Evolutionary conservation across 306 rosid species (phyloP), one percentile per base, ranked within the genome.

Genomic region (Pueraria montana): DNA sequence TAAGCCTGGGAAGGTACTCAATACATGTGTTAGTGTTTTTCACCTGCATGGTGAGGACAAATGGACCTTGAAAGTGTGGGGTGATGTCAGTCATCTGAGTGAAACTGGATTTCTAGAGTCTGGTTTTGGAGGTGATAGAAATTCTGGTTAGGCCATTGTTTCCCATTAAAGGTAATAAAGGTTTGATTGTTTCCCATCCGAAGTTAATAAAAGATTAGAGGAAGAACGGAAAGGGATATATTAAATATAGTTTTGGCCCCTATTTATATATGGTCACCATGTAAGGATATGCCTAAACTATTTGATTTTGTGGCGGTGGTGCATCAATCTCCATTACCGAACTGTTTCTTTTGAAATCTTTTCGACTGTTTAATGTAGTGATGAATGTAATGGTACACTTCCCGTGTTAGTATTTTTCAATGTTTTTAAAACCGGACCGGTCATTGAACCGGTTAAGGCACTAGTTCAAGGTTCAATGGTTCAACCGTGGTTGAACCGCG

Each of bases 111-210:
- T 74, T 91, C 92, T 94, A 40, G 78, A 88, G 62, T 88, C 96
- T 3, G 94, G 92, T 75, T 96, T 93, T 84, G 97, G 99, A 23
- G 99, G 99, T 81, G 97, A 91, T 59, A 88, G 45, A 83, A 84
- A 72, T 61, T 96, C 97, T 63, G 96, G 98, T 82, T 96, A 92
- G 97, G 64, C 78, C 27, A 67, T 77, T 82, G 53, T 72, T 81
- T 81, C 72, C 76, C 34, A 40, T 80, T 32, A 18, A 48, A 69
- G 12, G 30, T 73, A 82, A 26, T 65, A 59, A 36, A 24, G 32
- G 11, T 73, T 49, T 73, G 67, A 65, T 79, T 85, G 74, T 62
- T 85, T 81, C 76, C 62, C 32, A 24, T 46, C 63, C 79, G 8
- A 48, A 70, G 30, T 61, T 43, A 56, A 40, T 76, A 48, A 24